Evolutionary conservation across 106 monocot genomes (phyloP).

Genomic region (Triglochin maritima): DNA sequence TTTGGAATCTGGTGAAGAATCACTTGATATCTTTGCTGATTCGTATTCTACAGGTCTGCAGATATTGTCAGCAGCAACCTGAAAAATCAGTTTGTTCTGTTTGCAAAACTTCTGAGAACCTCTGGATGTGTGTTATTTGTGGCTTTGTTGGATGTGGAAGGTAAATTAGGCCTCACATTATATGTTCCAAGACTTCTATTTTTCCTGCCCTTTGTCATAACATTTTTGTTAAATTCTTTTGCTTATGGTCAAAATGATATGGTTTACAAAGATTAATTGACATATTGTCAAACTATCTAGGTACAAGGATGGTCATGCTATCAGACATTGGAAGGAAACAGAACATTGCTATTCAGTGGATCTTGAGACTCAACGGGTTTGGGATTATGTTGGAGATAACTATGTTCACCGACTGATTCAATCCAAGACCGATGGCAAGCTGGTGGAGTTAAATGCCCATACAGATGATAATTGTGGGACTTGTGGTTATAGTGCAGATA

Average conservation of each 20-base stretch:
- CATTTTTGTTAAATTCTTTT: neutral
- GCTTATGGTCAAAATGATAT: neutral
- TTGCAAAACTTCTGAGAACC: constrained; percentile 62
- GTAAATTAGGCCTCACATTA: constrained; percentile 16
- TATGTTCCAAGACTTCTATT: neutral
- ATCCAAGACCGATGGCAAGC: constrained; percentile 89
- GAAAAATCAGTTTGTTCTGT: constrained; percentile 62
- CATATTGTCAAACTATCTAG: constrained; percentile 15
- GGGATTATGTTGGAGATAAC: constrained; percentile 96
- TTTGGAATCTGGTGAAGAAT: no score
- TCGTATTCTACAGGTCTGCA: constrained; percentile 53
- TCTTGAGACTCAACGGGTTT: constrained; percentile 78
- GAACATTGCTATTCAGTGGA: constrained; percentile 94
- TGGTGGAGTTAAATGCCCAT: constrained; percentile 76
- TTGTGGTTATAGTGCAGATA: constrained; percentile 43
- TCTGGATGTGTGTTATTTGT: constrained; percentile 96
- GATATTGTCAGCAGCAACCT: constrained; percentile 62
- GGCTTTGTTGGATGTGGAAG: constrained; percentile 98
- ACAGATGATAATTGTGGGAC: constrained; percentile 28
- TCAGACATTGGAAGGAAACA: constrained; percentile 89
- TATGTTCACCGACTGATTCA: constrained; percentile 94
- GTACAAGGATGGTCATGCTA: constrained; percentile 84
- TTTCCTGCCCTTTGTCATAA: neutral
- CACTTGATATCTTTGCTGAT: no score
- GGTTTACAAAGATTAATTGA: neutral